phyloP scores from a whole-genome alignment of 2,329 filamentous ascomycete genomes.

The Cladosporium colombiae region DNA sequence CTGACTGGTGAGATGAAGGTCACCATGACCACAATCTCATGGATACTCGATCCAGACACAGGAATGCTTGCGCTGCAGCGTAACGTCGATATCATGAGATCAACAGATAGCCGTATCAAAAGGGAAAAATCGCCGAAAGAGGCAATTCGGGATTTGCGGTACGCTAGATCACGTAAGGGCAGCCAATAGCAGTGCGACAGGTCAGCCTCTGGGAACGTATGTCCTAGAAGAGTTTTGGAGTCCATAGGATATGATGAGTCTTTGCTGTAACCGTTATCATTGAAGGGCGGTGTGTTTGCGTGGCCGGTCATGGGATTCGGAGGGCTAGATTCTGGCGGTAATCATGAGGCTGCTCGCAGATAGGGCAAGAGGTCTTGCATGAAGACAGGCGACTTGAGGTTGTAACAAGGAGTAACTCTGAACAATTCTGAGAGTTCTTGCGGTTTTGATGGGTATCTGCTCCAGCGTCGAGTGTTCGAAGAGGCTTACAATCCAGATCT shows the following conservation, averaged over 20 bases:
- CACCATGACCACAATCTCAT: conserved; percentile 4
- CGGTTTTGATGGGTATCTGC: not conserved
- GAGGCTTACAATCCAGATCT: not conserved
- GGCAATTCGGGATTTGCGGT: conserved; percentile 15
- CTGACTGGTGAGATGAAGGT: not conserved
- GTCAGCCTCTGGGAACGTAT: conserved; percentile 17
- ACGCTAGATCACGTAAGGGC: conserved; percentile 6
- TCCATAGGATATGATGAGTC: conserved; percentile 13
- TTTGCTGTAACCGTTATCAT: conserved; percentile 9
- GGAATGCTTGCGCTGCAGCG: conserved; percentile 10
- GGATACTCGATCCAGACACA: conserved; percentile 18
- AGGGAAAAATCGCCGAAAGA: conserved; percentile 18
- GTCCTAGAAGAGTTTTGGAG: conserved; percentile 18
- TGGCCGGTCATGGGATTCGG: not conserved
- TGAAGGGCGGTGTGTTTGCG: not conserved
- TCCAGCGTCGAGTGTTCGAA: not conserved
- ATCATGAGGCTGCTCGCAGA: not conserved
- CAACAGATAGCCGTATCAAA: conserved; percentile 11
- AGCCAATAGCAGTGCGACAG: conserved; percentile 10
- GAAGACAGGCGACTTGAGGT: not conserved
- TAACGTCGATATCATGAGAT: conserved; percentile 18
- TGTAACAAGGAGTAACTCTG: not conserved
- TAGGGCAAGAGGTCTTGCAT: not conserved
- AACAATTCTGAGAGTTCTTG: not conserved
- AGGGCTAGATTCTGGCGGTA: not conserved